Evolutionary conservation across 169 alveolate species (phyloP).

Genomic region (Babesia caballi): DNA sequence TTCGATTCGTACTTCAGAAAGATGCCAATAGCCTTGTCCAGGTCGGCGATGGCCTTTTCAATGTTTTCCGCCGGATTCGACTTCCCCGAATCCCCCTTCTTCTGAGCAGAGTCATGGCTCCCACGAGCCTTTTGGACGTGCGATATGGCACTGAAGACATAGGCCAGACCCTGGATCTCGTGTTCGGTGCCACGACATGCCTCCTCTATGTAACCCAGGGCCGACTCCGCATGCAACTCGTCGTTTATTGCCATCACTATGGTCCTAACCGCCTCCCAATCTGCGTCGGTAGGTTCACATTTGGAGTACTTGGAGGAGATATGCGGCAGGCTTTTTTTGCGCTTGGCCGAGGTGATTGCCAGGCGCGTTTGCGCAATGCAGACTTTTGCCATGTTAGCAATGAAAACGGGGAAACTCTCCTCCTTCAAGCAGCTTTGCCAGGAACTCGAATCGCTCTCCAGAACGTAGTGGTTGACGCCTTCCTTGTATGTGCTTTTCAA

Average conservation of each 20-base stretch:
- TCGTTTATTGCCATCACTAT: conserved; percentile 20
- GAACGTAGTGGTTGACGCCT: not conserved
- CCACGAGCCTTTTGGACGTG: not conserved
- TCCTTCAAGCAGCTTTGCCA: not conserved
- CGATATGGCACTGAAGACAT: conserved; percentile 19
- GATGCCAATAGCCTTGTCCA: conserved; percentile 41
- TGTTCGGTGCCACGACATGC: conserved; percentile 34
- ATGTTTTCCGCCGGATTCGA: not conserved
- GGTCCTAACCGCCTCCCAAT: not conserved
- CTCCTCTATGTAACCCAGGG: conserved; percentile 11
- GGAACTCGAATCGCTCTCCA: not conserved
- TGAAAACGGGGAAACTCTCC: not conserved
- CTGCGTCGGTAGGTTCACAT: not conserved
- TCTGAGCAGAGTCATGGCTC: not conserved
- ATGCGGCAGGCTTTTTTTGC: not conserved
- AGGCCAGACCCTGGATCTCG: conserved; percentile 56
- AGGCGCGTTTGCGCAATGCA: not conserved
- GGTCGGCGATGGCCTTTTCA: conserved; percentile 23
- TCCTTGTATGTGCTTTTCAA: not conserved
- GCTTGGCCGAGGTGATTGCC: not conserved
- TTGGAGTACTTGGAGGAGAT: not conserved
- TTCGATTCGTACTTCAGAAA: conserved; percentile 7
- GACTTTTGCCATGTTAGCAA: not conserved
- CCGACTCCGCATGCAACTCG: conserved; percentile 14
- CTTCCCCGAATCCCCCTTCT: not conserved